These are phyloP conservation scores for Tricharina praecox DNA, from an alignment of 495 filamentous ascomycete genomes.

Conservation along the genomic window DNA sequence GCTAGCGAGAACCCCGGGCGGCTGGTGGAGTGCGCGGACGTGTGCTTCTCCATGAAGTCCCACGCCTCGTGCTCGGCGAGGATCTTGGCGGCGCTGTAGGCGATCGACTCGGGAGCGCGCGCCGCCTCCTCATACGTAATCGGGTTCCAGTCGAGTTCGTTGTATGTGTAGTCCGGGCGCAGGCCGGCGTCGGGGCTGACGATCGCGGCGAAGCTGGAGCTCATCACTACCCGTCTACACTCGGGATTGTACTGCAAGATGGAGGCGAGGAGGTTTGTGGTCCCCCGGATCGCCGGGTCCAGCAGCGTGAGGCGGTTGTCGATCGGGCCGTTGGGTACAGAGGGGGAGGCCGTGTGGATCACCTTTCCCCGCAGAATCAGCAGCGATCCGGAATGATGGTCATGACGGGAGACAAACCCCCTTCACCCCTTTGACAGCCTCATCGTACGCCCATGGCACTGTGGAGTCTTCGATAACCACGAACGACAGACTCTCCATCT, in stretches of 20 bases:
- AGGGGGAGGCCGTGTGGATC: conserved; percentile 40
- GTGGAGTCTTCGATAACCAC: conserved; percentile 73
- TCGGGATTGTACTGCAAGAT: conserved; percentile 53
- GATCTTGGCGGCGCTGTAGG: conserved; percentile 54
- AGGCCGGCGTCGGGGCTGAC: conserved; percentile 31
- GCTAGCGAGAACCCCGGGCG: conserved; percentile 41
- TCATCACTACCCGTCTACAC: conserved; percentile 70
- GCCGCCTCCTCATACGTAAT: conserved; percentile 40
- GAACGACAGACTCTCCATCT: conserved; percentile 45
- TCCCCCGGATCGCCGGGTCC: conserved; percentile 71
- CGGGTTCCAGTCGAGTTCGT: conserved; percentile 13
- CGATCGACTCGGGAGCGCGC: conserved; percentile 39
- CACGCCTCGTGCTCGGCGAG: conserved; percentile 54
- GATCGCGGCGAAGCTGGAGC: conserved; percentile 70
- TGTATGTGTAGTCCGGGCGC: conserved; percentile 25
- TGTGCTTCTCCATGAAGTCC: conserved; percentile 42
- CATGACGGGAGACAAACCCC: conserved; percentile 63
- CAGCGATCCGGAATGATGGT: conserved; percentile 25
- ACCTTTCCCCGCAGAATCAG: background rate
- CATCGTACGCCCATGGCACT: conserved; percentile 53
- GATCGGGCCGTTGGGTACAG: conserved; percentile 32
- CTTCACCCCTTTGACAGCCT: conserved; percentile 59
- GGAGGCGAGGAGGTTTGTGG: conserved; percentile 59
- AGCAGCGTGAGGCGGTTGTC: conserved; percentile 67
- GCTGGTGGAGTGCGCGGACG: background rate